Conservation (phyloP, 2,329 filamentous ascomycete genomes). For the Tolypocladium amazonense region DNA sequence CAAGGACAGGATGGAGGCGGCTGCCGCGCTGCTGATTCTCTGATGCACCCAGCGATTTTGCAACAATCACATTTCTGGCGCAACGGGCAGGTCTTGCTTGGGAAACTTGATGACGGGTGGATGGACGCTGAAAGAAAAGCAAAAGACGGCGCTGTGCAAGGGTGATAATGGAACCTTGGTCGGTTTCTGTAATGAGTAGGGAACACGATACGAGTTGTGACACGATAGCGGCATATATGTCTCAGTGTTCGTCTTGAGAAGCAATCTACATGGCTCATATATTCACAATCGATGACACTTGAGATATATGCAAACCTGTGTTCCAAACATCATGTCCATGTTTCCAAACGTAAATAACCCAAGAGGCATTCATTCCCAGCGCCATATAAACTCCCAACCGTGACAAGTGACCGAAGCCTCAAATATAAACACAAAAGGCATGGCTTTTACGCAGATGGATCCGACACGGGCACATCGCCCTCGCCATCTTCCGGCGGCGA, state of each 20-base stretch:
- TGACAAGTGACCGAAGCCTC: neutral
- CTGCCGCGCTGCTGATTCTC: neutral
- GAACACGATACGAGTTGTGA: neutral
- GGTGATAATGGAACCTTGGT: conserved; percentile 1
- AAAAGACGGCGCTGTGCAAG: neutral
- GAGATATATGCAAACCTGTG: neutral
- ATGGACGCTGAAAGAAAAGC: neutral
- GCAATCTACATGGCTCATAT: neutral
- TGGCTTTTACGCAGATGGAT: conserved; percentile 28
- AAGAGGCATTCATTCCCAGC: neutral
- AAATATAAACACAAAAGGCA: neutral
- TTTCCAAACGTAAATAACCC: neutral
- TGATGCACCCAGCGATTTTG: neutral
- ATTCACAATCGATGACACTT: neutral
- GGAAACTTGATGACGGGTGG: conserved; percentile 1
- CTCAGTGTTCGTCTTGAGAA: neutral
- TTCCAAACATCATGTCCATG: neutral
- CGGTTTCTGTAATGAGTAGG: neutral
- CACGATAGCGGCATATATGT: neutral
- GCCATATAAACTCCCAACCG: conserved; percentile 3
- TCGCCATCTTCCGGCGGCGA: conserved; percentile 33
- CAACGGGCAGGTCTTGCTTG: conserved; percentile 2
- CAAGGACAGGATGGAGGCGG: neutral
- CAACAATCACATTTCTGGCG: conserved; percentile 2
- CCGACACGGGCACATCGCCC: conserved; percentile 25